Evolutionary conservation across 75 land plant genomes (phyloP).

Genomic region (Pinus albicaulis): DNA sequence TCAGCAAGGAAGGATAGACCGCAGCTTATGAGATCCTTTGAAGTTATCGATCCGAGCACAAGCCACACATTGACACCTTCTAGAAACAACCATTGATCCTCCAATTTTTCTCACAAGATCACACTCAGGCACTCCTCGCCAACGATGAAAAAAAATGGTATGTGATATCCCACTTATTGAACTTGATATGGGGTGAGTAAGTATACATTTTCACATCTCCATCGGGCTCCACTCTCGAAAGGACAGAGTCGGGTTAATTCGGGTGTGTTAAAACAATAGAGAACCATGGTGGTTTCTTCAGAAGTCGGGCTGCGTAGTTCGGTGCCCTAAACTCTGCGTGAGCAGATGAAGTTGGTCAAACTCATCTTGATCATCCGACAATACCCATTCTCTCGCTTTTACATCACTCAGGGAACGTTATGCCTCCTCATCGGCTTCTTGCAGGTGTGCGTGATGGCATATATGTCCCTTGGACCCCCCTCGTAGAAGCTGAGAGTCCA

Average conservation of each 20-base stretch:
- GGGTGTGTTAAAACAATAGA: background rate
- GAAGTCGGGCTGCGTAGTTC: background rate
- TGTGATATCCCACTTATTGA: slow-evolving; percentile 26
- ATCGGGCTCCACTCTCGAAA: slow-evolving; percentile 26
- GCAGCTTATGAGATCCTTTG: too few species aligned
- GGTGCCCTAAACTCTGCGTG: background rate
- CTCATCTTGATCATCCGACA: background rate
- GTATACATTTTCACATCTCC: slow-evolving; percentile 41
- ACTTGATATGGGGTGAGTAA: slow-evolving; percentile 20
- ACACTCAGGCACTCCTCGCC: too few species aligned
- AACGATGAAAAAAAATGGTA: slow-evolving; percentile 19
- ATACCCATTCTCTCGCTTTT: background rate
- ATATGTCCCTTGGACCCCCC: too few species aligned
- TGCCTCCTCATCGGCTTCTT: background rate
- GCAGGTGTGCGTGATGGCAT: too few species aligned
- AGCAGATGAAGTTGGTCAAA: background rate
- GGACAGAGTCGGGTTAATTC: slow-evolving; percentile 24
- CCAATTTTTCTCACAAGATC: too few species aligned
- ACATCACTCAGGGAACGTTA: slow-evolving; percentile 2
- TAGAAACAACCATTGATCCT: too few species aligned
- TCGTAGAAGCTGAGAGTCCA: too few species aligned
- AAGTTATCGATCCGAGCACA: too few species aligned
- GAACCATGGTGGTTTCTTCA: background rate
- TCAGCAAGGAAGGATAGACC: too few species aligned
- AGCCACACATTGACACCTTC: too few species aligned